Conservation (phyloP, 1,284 basidiomycete species). For the Melampsora americana region DNA sequence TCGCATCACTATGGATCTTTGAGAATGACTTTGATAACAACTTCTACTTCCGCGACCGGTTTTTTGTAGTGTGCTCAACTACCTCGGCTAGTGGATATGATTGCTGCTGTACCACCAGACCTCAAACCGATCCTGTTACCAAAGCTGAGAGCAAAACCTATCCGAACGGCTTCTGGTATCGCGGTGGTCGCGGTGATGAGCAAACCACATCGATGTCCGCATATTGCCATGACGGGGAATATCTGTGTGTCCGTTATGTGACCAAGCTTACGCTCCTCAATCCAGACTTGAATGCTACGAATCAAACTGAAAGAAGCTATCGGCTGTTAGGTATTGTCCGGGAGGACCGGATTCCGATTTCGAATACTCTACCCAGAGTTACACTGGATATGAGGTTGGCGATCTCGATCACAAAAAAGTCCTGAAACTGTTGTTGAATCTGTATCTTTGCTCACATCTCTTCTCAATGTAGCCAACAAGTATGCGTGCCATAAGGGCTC, state of each 20-base stretch:
- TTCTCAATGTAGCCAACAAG: conserved; percentile 68
- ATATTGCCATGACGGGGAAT: conserved; percentile 99
- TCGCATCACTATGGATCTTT: not conserved
- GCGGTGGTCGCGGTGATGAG: conserved; percentile 99
- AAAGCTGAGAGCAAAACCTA: conserved; percentile 86
- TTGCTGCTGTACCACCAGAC: conserved; percentile 95
- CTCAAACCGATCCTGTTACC: conserved; percentile 88
- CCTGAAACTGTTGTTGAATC: not conserved
- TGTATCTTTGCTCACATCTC: not conserved
- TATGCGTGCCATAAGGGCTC: conserved; percentile 95
- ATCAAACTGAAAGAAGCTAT: too few species aligned
- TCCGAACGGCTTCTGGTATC: conserved; percentile 95
- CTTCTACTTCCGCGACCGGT: not conserved
- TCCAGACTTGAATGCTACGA: not conserved
- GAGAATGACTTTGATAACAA: not conserved
- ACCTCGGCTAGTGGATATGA: conserved; percentile 92
- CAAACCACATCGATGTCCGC: conserved; percentile 98
- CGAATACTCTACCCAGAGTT: conserved; percentile 92
- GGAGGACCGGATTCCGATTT: conserved; percentile 99
- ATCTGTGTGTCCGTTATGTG: conserved; percentile 78
- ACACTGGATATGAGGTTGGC: conserved; percentile 78
- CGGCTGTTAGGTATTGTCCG: conserved; percentile 77
- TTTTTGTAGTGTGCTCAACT: conserved; percentile 52
- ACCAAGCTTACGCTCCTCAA: not conserved
- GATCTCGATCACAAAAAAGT: not conserved